A percentile compares a stretch with the other conserved stretches of the same genome.
Conservation (phyloP, 331 rosid species). For the Malus hybrid region DNA sequence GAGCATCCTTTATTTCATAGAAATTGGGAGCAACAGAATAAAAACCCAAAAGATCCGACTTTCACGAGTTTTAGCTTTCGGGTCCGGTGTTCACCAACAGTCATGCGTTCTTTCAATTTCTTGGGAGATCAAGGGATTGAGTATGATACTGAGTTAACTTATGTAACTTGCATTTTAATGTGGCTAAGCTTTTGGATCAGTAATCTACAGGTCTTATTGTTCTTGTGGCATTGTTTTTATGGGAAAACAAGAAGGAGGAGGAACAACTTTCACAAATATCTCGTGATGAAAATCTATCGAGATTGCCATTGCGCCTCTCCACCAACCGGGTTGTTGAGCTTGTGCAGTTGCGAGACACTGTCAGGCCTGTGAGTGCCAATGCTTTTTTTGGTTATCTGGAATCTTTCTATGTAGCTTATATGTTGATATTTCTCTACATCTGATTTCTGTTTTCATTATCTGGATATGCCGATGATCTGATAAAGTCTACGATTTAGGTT, state of each 20-base stretch:
- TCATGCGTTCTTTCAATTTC: neutral
- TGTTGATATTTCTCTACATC: neutral
- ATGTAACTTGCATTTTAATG: constrained; percentile 28
- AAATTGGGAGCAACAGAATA: neutral
- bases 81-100: neutral
- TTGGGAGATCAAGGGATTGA: neutral
- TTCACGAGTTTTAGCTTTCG: neutral
- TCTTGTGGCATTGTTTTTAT: constrained; percentile 67
- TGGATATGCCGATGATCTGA: constrained; percentile 10
- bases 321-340: constrained; percentile 94
- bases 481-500: constrained; percentile 55
- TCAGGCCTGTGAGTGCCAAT: constrained; percentile 69
- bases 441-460: neutral
- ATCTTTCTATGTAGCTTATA: neutral
- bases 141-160: constrained; percentile 4
- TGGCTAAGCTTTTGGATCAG: constrained; percentile 66
- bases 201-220: constrained; percentile 70
- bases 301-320: constrained; percentile 93
- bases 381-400: neutral
- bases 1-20: neutral
- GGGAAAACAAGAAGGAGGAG: constrained; percentile 97
- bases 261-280: constrained; percentile 85
- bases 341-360: constrained; percentile 90
- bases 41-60: too few relatives aligned
- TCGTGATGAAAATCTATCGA: constrained; percentile 75